phyloP scores from a whole-genome alignment of 2,329 filamentous ascomycete species.

The Daldinia sp. region DNA sequence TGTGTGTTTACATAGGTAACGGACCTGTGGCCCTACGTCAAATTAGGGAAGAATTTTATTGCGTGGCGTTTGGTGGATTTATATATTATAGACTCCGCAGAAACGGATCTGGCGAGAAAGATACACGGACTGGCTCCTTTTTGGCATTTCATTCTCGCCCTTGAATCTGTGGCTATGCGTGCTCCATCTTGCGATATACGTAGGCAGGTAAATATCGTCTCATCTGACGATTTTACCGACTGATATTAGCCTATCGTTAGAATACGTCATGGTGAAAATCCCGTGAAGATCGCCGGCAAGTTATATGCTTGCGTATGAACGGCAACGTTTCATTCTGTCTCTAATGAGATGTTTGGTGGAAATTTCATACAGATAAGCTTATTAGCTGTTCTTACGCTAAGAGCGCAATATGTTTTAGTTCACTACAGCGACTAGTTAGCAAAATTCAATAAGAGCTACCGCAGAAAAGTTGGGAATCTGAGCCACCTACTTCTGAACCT shows the following conservation, averaged over 20 bases:
- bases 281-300: background rate
- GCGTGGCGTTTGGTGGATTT: conserved; percentile 34
- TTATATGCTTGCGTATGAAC: background rate
- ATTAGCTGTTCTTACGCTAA: conserved; percentile 50
- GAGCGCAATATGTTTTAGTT: conserved; percentile 62
- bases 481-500: conserved; percentile 62
- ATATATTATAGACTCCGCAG: conserved; percentile 15
- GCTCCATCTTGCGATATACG: background rate
- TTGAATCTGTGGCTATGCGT: background rate
- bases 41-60: conserved; percentile 1
- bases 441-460: background rate
- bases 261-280: background rate
- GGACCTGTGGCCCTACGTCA: background rate
- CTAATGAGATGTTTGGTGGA: background rate
- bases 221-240: background rate
- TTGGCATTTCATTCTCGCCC: background rate
- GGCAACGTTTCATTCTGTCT: background rate
- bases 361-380: background rate
- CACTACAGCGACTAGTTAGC: conserved; percentile 45
- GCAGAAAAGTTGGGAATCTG: background rate
- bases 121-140: conserved; percentile 38
- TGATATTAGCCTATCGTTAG: background rate
- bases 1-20: conserved; percentile 3
- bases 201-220: background rate
- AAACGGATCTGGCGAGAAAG: conserved; percentile 2